Base-by-base conservation (phyloP, 768 basidiomycete species). In the Rhodotorula paludigena region DNA sequence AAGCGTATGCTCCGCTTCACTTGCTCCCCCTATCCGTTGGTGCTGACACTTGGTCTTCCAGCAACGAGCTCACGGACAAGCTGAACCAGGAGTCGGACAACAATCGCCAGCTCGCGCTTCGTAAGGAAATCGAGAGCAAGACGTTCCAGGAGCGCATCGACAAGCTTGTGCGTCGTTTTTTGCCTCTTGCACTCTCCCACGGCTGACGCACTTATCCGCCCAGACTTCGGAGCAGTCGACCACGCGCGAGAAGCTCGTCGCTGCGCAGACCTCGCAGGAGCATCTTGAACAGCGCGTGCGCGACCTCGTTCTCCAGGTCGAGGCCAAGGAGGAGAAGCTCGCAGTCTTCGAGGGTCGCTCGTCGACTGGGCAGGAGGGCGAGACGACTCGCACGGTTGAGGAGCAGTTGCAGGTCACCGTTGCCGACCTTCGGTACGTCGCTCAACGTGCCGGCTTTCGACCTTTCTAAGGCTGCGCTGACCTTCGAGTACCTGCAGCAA, bases 401-500 rank as follows among this genome's bases (percentile, higher is more conserved):
- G 87, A 90, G 73, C 88, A 89, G 74, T 82, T 92, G 15, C 86
- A 91, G 77, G 81, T 84, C 23, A 89, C 92, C 75, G 87, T 92
- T 28, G 91, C 90, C 7, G 90, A 92, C 60, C 82, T 92, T 28
- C 82, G 90, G 89, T 90, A 63, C 36, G 82, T 48, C 16, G 21
- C 33, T 0, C 35, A n/a, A 1, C 32, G 36, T n/a, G 45, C 18
- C 14, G 25, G 38, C 10, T 54, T 6, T 30, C 71, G 14, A 68
- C 47, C 49, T 54, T 11, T 32, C 35, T n/a, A 5, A 33, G 0
- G 6, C 25, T 3, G 47, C 20, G 12, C 16, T 21, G 41, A 56
- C 38, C 36, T 33, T 12, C 25, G n/a, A 53, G 36, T 47, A 23
- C 21, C 44, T 39, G 5, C 74, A 91, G 90, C 20, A 85, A 86